These are phyloP conservation scores for Neofusicoccum kwambonambiense DNA, from an alignment of 2,329 filamentous ascomycete species.

Conservation along the genomic window DNA sequence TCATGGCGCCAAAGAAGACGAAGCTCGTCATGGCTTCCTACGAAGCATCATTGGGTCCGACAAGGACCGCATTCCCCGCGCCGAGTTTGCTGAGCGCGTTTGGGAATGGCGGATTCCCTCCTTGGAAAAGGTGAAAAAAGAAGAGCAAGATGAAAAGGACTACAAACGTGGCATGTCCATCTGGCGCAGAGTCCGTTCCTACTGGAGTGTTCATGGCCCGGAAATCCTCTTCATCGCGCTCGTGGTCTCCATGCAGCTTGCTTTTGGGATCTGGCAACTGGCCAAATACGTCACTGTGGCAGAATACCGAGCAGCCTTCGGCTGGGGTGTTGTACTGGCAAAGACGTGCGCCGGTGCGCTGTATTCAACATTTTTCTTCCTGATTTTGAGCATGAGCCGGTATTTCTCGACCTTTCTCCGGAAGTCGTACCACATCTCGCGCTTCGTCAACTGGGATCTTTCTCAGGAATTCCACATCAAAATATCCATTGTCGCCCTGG, in stretches of 20 bases:
- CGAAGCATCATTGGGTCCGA: slow-evolving; percentile 49
- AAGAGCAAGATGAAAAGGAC: slow-evolving; percentile 47
- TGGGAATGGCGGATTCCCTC: slow-evolving; percentile 51
- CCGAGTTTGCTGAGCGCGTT: slow-evolving; percentile 48
- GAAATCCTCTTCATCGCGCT: slow-evolving; percentile 51
- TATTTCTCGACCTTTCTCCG: slow-evolving; percentile 56
- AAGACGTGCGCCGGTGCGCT: slow-evolving; percentile 56
- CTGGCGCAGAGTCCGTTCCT: slow-evolving; percentile 50
- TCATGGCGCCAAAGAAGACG: slow-evolving; percentile 36
- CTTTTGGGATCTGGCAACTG: slow-evolving; percentile 56
- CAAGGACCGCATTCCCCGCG: slow-evolving; percentile 44
- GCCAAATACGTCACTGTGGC: slow-evolving; percentile 51
- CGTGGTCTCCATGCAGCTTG: slow-evolving; percentile 50
- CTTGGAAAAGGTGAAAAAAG: slow-evolving; percentile 48
- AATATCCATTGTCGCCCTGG: slow-evolving; percentile 52
- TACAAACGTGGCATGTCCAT: slow-evolving; percentile 48
- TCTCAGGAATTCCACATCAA: slow-evolving; percentile 57
- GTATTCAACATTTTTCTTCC: slow-evolving; percentile 59
- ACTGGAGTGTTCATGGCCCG: slow-evolving; percentile 57
- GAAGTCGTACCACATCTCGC: slow-evolving; percentile 51
- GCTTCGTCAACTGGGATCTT: slow-evolving; percentile 59
- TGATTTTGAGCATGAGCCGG: slow-evolving; percentile 58
- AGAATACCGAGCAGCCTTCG: slow-evolving; percentile 51
- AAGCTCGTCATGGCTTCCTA: slow-evolving; percentile 53
- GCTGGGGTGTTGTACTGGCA: slow-evolving; percentile 57